Evolutionary conservation across 208 protist genomes (phyloP).

Genomic region (Crithidia thermophila): DNA sequence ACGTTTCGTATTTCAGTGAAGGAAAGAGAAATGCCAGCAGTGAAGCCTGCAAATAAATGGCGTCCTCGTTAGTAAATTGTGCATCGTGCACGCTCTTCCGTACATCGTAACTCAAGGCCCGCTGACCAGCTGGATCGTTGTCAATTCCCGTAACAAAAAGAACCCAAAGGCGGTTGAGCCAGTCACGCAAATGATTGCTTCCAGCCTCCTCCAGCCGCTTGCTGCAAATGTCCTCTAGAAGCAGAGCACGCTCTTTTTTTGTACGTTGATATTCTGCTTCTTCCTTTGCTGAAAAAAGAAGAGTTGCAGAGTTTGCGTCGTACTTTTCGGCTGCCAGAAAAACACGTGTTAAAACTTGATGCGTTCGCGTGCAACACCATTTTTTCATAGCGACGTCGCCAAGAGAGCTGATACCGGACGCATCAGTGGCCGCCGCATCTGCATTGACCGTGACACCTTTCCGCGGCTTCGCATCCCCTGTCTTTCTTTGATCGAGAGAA

Average conservation of each 20-base stretch:
- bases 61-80: conserved; percentile 49
- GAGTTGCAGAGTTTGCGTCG: conserved; percentile 32
- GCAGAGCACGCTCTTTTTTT: conserved; percentile 49
- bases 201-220: conserved; percentile 32
- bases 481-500: conserved; percentile 16
- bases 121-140: conserved; percentile 45
- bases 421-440: background rate
- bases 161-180: conserved; percentile 67
- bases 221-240: conserved; percentile 49
- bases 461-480: conserved; percentile 19
- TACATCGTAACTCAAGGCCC: conserved; percentile 67
- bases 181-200: conserved; percentile 49
- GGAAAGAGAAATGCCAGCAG: conserved; percentile 60
- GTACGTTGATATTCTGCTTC: conserved; percentile 46
- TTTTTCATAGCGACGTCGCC: conserved; percentile 65
- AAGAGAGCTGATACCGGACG: conserved; percentile 29
- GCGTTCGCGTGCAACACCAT: conserved; percentile 66
- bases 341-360: conserved; percentile 68
- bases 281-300: conserved; percentile 56
- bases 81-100: conserved; percentile 59
- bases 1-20: conserved; percentile 57
- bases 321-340: conserved; percentile 65
- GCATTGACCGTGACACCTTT: background rate
- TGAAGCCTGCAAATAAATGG: conserved; percentile 52
- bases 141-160: conserved; percentile 66